Base-by-base conservation (phyloP, 148 eudicot genomes). In the Rhododendron ovatum region DNA sequence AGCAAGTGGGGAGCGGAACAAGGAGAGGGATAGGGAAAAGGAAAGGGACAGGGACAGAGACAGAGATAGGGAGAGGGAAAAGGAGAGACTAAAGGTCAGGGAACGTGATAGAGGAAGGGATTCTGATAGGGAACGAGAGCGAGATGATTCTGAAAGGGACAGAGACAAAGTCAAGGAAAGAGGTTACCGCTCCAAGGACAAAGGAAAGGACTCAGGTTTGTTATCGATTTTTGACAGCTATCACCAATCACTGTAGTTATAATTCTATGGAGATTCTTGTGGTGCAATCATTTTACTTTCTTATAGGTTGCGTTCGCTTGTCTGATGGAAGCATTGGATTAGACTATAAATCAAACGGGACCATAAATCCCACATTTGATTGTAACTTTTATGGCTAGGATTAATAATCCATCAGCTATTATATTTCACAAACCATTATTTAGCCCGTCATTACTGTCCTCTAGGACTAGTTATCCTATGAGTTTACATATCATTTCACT, bases 41-140 rank as follows among this genome's bases (percentile, higher is more conserved):
- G 93, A 89, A 30, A 92, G 93, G 87, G 96, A 93, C 12, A 91
- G 91, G 57, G 93, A 92, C 26, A n/a, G n/a, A n/a, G n/a, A n/a
- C n/a, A 90, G 95, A 35, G 95, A 94, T 28, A 91, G 93, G 85
- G 96, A 92, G 4, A 92, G 91, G 45, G 92, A 92, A 13, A 87
- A 89, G 87, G 94, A 93, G 35, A 92, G 89, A 88, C 84, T 53
- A 18, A 92, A 90, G 90, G 80, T 90, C 26, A 89, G 94, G 53
- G 95, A 95, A 77, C 94, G 92, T 83, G 98, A 93, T 1, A 89
- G 98, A 87, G 96, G 95, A 83, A 92, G 93, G 89, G 99, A 93
- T 83, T 95, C 96, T 84, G 97, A 94, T 67, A 87, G 98, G 90
- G 98, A 96, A 69, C 88, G 95, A 78, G 96, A 95, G 57, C 84